Percentiles rank a stretch among this genome's conserved stretches.
Evolutionary conservation across 2,329 filamentous ascomycete genomes (phyloP).

Genomic region (Botrytis deweyae): DNA sequence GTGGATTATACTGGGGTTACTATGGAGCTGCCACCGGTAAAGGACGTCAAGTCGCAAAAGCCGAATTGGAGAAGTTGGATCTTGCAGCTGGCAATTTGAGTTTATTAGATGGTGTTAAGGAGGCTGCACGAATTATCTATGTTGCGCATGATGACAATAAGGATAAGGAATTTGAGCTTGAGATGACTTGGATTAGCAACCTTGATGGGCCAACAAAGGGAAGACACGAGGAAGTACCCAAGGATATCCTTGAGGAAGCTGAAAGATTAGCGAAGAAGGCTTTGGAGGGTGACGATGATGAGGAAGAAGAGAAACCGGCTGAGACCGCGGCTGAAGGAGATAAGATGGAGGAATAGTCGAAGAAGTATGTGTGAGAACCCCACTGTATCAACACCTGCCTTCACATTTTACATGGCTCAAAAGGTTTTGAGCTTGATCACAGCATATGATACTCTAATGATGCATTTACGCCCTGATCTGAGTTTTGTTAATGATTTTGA

Average conservation of each 20-base stretch:
- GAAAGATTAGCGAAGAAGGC: slow-evolving; percentile 90
- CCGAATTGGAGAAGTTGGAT: slow-evolving; percentile 96
- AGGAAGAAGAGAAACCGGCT: slow-evolving; percentile 66
- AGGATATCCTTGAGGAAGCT: slow-evolving; percentile 85
- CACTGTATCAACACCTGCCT: slow-evolving; percentile 38
- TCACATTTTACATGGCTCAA: slow-evolving; percentile 15
- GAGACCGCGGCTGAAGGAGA: slow-evolving; percentile 62
- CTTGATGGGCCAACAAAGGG: slow-evolving; percentile 86
- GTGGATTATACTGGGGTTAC: slow-evolving; percentile 97
- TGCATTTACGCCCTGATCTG: slow-evolving; percentile 10
- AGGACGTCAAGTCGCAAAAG: slow-evolving; percentile 93
- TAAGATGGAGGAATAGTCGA: slow-evolving; percentile 82
- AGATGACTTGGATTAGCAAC: slow-evolving; percentile 97
- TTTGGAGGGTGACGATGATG: slow-evolving; percentile 80
- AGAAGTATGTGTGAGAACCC: slow-evolving; percentile 27
- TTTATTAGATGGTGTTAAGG: slow-evolving; percentile 85
- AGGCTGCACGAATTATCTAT: slow-evolving; percentile 96
- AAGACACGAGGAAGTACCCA: slow-evolving; percentile 88
- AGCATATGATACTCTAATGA: slow-evolving; percentile 23
- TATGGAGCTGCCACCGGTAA: slow-evolving; percentile 97
- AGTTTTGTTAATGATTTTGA: not conserved
- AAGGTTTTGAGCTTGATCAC: slow-evolving; percentile 13
- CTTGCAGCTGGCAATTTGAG: slow-evolving; percentile 74
- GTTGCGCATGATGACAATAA: slow-evolving; percentile 98
- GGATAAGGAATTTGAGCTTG: slow-evolving; percentile 98